These are phyloP conservation scores for Ilyonectria destructans DNA, from an alignment of 2,329 filamentous ascomycete genomes.

Conservation along the genomic window DNA sequence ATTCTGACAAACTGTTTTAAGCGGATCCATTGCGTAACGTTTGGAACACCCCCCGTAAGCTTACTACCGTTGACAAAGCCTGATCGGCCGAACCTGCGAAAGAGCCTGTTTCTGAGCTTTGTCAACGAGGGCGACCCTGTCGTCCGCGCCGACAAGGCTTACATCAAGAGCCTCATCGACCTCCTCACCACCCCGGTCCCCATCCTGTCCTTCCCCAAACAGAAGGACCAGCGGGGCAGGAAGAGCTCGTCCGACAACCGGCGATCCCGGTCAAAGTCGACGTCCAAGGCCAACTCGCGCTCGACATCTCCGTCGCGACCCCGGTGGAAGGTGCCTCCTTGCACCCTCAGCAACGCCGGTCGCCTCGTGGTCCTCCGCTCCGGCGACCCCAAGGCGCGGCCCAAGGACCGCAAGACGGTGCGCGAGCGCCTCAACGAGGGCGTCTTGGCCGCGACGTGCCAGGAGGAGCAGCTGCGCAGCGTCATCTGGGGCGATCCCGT, in stretches of 20 bases:
- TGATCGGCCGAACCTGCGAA: conserved; percentile 63
- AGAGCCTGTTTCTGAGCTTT: conserved; percentile 84
- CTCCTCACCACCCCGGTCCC: conserved; percentile 77
- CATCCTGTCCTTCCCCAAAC: conserved; percentile 30
- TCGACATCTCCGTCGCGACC: conserved; percentile 50
- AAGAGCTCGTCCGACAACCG: conserved; percentile 35
- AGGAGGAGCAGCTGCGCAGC: conserved; percentile 77
- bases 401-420: conserved; percentile 64
- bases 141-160: conserved; percentile 81
- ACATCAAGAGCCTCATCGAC: conserved; percentile 81
- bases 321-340: conserved; percentile 77
- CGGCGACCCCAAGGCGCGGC: conserved; percentile 57
- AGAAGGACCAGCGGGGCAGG: conserved; percentile 36
- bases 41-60: conserved; percentile 86
- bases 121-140: conserved; percentile 92
- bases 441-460: conserved; percentile 78
- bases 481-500: conserved; percentile 88
- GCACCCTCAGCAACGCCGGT: conserved; percentile 80
- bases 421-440: conserved; percentile 70
- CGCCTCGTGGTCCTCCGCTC: conserved; percentile 77
- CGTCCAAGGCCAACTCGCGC: conserved; percentile 23
- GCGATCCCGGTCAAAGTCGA: conserved; percentile 31
- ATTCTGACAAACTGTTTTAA: conserved; percentile 80
- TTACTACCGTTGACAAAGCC: conserved; percentile 79
- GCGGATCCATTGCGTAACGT: conserved; percentile 87